phyloP scores from a whole-genome alignment of 768 basidiomycete species.

The Dioszegia aurantiaca region DNA sequence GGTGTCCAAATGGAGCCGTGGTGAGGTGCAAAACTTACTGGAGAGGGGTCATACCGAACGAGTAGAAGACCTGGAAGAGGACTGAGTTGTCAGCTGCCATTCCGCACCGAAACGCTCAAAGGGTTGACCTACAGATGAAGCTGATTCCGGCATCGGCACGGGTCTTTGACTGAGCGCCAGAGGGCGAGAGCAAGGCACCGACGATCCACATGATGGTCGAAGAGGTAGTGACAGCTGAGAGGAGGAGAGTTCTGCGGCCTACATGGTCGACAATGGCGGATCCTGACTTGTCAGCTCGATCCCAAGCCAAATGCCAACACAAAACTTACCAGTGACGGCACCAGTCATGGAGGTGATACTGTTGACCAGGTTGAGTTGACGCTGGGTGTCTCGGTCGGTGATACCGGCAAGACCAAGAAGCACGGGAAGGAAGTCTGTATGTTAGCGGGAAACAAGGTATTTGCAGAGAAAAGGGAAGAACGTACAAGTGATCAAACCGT shows the following conservation, averaged over 20 bases:
- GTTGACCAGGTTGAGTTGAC: conserved; percentile 60
- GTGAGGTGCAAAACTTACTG: conserved; percentile 45
- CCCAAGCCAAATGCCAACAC: no score
- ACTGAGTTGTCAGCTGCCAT: conserved; percentile 10
- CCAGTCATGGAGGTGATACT: conserved; percentile 58
- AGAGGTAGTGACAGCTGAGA: conserved; percentile 54
- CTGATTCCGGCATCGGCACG: conserved; percentile 59
- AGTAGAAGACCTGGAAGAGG: conserved; percentile 53
- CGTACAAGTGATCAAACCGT: conserved; percentile 56
- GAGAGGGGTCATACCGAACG: conserved; percentile 62
- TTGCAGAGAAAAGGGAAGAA: neutral
- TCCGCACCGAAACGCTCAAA: conserved; percentile 20
- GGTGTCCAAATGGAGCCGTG: conserved; percentile 25
- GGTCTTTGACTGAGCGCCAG: conserved; percentile 43
- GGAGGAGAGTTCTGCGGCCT: conserved; percentile 57
- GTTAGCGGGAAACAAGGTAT: neutral
- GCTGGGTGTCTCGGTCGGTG: conserved; percentile 43
- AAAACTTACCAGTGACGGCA: conserved; percentile 42
- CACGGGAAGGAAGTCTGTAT: conserved; percentile 48
- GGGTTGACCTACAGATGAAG: conserved; percentile 52
- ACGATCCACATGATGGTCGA: conserved; percentile 57
- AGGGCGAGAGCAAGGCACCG: conserved; percentile 56
- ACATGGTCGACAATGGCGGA: conserved; percentile 56
- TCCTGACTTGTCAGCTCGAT: neutral
- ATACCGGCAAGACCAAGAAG: conserved; percentile 50